Evolutionary conservation across 805 yeast genomes (phyloP).

Genomic region (Candida nonsorbophila): DNA sequence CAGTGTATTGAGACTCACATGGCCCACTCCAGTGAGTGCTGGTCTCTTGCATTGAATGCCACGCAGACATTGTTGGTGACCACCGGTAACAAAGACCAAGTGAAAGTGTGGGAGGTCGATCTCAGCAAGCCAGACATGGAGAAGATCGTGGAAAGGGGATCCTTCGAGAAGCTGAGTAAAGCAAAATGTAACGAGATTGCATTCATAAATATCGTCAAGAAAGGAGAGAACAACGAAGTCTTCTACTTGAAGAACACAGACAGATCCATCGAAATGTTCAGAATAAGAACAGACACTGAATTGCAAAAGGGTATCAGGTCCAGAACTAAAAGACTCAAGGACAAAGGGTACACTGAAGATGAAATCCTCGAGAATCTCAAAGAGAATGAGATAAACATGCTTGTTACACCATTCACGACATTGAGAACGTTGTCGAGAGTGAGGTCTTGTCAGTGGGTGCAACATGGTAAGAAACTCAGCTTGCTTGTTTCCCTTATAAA

Average conservation of each 20-base stretch:
- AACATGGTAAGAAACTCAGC: constrained; percentile 46
- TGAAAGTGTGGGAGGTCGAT: constrained; percentile 79
- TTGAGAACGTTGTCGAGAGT: constrained; percentile 63
- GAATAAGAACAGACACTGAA: constrained; percentile 73
- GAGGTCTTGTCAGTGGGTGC: constrained; percentile 63
- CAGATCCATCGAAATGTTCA: constrained; percentile 71
- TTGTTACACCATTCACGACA: constrained; percentile 64
- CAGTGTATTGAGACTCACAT: constrained; percentile 93
- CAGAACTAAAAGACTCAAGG: constrained; percentile 71
- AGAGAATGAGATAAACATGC: constrained; percentile 48
- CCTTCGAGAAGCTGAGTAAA: constrained; percentile 70
- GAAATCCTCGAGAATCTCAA: constrained; percentile 46
- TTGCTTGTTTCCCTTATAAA: constrained; percentile 61
- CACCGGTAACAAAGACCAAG: constrained; percentile 74
- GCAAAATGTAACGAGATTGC: constrained; percentile 59
- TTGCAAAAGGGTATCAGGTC: constrained; percentile 69
- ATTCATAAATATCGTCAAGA: constrained; percentile 33
- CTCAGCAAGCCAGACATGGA: constrained; percentile 45
- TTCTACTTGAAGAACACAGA: constrained; percentile 77
- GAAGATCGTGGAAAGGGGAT: constrained; percentile 52
- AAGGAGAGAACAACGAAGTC: constrained; percentile 36
- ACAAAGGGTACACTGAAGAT: constrained; percentile 55
- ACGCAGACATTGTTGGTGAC: constrained; percentile 51
- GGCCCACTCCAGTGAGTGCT: constrained; percentile 91
- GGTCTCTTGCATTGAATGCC: constrained; percentile 61